Evolutionary conservation across 2,329 filamentous ascomycete genomes (phyloP).

Genomic region (Diaporthe velutina): DNA sequence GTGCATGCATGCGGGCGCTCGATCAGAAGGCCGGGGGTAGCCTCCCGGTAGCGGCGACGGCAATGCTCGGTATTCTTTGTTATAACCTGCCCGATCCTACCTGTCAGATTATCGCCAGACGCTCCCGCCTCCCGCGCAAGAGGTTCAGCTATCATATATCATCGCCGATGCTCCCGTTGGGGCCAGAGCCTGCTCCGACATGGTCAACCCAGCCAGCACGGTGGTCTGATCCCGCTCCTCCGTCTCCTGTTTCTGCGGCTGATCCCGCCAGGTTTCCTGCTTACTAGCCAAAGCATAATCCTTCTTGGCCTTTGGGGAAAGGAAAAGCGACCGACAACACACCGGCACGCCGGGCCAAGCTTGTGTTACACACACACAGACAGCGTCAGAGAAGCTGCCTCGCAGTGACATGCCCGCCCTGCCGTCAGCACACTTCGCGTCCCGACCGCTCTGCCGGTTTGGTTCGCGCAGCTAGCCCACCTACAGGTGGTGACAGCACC

Average conservation of each 20-base stretch:
- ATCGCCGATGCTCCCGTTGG: conserved; percentile 8
- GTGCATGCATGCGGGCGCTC: background rate
- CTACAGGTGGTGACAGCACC: background rate
- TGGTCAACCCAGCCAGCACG: conserved; percentile 24
- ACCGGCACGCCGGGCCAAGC: background rate
- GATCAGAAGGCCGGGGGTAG: background rate
- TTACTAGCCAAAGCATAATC: conserved; percentile 18
- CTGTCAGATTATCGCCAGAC: background rate
- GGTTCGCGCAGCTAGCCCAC: background rate
- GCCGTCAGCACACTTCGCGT: background rate
- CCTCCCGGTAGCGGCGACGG: background rate
- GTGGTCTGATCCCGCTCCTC: conserved; percentile 37
- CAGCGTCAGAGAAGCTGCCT: background rate
- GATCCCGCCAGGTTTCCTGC: conserved; percentile 14
- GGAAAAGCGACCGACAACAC: background rate
- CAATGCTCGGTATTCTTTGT: background rate
- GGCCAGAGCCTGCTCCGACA: conserved; percentile 6
- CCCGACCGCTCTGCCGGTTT: background rate
- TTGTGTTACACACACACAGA: background rate
- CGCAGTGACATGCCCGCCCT: background rate
- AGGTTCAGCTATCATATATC: conserved; percentile 21
- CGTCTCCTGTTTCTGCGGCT: conserved; percentile 36
- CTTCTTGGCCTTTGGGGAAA: background rate
- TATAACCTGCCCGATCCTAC: background rate
- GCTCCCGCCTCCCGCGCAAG: background rate